A percentile compares a stretch with the other conserved stretches of the same genome.
Evolutionary conservation across 768 basidiomycete species (phyloP).

Genomic region (Mycena chlorophos): DNA sequence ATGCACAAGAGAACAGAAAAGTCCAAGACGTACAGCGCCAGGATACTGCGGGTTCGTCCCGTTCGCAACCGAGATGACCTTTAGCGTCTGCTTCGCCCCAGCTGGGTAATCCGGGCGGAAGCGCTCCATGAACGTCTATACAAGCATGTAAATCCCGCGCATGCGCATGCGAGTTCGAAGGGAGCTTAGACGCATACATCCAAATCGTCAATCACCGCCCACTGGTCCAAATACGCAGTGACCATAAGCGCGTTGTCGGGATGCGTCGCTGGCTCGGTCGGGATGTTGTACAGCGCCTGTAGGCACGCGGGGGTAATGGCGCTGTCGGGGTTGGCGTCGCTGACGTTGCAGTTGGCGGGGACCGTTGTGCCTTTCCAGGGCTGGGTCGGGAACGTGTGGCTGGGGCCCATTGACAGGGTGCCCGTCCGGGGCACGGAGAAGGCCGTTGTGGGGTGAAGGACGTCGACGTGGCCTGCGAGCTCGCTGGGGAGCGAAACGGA

Average conservation of each 20-base stretch:
- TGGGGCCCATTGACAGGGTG: background rate
- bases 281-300: slow-evolving; percentile 27
- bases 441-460: slow-evolving; percentile 24
- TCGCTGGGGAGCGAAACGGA: slow-evolving; percentile 22
- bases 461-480: slow-evolving; percentile 18
- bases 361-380: slow-evolving; percentile 5
- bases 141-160: background rate
- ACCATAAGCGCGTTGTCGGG: slow-evolving; percentile 22
- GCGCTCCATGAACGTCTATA: slow-evolving; percentile 9
- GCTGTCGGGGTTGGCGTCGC: slow-evolving; percentile 12
- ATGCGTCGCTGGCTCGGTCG: slow-evolving; percentile 22
- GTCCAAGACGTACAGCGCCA: background rate
- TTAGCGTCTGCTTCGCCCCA: slow-evolving; percentile 17
- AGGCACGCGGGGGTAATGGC: slow-evolving; percentile 25
- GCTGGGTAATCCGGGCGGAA: slow-evolving; percentile 18
- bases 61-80: slow-evolving; percentile 11
- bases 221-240: slow-evolving; percentile 21
- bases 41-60: slow-evolving; percentile 19
- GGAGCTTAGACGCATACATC: slow-evolving; percentile 6
- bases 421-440: slow-evolving; percentile 3
- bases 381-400: too few relatives aligned
- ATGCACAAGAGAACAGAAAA: background rate
- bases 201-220: slow-evolving; percentile 23
- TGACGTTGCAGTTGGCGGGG: slow-evolving; percentile 17
- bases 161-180: background rate